A percentile compares a stretch with the other conserved stretches of the same genome.
phyloP scores from a whole-genome alignment of 2,329 filamentous ascomycete species.

The Arachnomyces sp. region DNA sequence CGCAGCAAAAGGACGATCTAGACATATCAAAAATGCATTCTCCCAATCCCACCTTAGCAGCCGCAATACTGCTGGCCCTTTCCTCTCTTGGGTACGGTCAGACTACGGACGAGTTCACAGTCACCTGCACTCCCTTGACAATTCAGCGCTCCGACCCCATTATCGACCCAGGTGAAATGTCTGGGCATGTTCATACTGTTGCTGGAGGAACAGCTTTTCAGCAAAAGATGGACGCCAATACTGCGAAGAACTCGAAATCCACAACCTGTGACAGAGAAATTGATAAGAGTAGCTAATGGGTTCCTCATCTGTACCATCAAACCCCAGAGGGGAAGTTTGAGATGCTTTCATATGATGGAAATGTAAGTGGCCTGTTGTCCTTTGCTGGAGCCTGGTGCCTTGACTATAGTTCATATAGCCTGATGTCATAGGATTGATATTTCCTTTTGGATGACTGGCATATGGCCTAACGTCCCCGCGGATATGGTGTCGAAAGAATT shows the following conservation, averaged over 20 bases:
- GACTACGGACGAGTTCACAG: slow-evolving; percentile 14
- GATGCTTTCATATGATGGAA: slow-evolving; percentile 13
- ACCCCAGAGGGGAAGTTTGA: slow-evolving; percentile 11
- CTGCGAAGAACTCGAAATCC: slow-evolving; percentile 34
- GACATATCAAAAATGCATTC: no score
- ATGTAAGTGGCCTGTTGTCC: slow-evolving; percentile 7
- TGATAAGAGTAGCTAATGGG: slow-evolving; percentile 72
- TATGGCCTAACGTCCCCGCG: no score
- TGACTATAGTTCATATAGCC: no score
- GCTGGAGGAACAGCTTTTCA: slow-evolving; percentile 64
- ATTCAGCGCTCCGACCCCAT: slow-evolving; percentile 53
- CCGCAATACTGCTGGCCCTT: background rate
- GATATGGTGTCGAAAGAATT: no score
- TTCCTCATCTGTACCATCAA: slow-evolving; percentile 60
- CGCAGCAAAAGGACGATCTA: no score
- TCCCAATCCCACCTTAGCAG: no score
- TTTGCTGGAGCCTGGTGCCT: background rate
- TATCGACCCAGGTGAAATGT: slow-evolving; percentile 51
- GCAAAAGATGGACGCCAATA: slow-evolving; percentile 52
- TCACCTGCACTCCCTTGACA: slow-evolving; percentile 22
- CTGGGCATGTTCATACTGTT: slow-evolving; percentile 61
- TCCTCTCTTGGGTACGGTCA: background rate
- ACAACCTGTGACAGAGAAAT: slow-evolving; percentile 58
- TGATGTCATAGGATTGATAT: no score
- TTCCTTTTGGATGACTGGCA: no score